These are phyloP conservation scores for Spongiforma sp. DNA, from an alignment of 1,284 basidiomycete species.

Conservation along the genomic window DNA sequence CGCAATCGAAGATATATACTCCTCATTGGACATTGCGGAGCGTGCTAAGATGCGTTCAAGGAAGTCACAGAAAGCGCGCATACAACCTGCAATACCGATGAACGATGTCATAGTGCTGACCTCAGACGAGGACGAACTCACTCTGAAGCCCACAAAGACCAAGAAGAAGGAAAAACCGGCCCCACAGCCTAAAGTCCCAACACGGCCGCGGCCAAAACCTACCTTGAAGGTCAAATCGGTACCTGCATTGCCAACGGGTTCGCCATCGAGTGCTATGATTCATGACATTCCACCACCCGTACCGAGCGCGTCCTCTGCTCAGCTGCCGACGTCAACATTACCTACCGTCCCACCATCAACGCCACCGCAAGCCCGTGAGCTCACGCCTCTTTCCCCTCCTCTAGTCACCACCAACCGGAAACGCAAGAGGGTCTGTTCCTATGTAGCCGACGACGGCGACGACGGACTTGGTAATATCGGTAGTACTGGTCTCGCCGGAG, in stretches of 20 bases:
- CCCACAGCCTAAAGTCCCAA: slow-evolving; percentile 14
- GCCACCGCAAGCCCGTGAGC: slow-evolving; percentile 24
- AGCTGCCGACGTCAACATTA: slow-evolving; percentile 24
- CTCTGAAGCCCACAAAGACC: slow-evolving; percentile 32
- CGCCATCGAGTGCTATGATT: slow-evolving; percentile 7
- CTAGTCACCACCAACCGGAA: slow-evolving; percentile 20
- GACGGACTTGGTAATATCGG: slow-evolving; percentile 22
- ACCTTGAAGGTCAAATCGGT: slow-evolving; percentile 24
- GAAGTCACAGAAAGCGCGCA: slow-evolving; percentile 20
- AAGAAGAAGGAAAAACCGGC: slow-evolving; percentile 28
- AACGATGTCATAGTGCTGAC: slow-evolving; percentile 40
- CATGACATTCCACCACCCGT: not conserved
- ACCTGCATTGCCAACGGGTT: slow-evolving; percentile 5
- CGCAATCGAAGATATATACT: slow-evolving; percentile 25
- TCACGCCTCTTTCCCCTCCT: slow-evolving; percentile 31
- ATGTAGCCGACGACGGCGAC: slow-evolving; percentile 13
- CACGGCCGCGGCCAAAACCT: slow-evolving; percentile 33
- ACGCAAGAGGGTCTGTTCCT: slow-evolving; percentile 28
- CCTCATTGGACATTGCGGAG: slow-evolving; percentile 46
- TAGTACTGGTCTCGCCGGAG: not conserved
- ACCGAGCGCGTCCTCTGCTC: slow-evolving; percentile 10
- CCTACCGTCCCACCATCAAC: slow-evolving; percentile 36
- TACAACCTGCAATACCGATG: slow-evolving; percentile 1
- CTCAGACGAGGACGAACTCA: slow-evolving; percentile 37
- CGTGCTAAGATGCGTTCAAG: slow-evolving; percentile 51